Evolutionary conservation across 1,284 basidiomycete genomes (phyloP).

Genomic region (Ganoderma resinaceum): DNA sequence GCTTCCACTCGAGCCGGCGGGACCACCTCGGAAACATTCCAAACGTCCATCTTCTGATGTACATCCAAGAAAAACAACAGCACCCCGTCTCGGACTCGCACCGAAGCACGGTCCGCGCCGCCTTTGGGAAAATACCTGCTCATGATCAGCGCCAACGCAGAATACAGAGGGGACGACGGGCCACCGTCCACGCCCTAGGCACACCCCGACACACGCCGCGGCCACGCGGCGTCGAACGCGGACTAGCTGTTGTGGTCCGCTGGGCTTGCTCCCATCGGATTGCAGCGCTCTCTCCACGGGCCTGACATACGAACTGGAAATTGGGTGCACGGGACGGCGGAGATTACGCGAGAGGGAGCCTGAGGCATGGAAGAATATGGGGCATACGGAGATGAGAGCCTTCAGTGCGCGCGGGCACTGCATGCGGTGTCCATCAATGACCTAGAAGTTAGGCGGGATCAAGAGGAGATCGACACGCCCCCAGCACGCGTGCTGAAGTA

Average conservation of each 20-base stretch:
- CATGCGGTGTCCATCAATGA: not conserved
- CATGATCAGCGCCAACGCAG: not conserved
- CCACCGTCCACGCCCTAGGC: not conserved
- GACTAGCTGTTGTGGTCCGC: not conserved
- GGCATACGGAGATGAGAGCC: not conserved
- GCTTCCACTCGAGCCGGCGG: not conserved
- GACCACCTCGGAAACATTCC: not conserved
- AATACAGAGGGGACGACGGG: not conserved
- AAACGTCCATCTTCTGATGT: not conserved
- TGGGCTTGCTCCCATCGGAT: not conserved
- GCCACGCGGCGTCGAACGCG: not conserved
- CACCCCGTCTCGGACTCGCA: not conserved
- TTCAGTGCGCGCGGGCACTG: not conserved
- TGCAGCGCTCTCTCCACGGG: not conserved
- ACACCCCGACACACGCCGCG: conserved; percentile 1
- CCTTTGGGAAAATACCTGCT: not conserved
- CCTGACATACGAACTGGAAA: not conserved
- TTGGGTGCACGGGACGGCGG: not conserved
- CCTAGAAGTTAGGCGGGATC: not conserved
- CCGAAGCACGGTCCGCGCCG: not conserved
- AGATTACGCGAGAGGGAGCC: conserved; percentile 10
- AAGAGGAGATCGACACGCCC: not conserved
- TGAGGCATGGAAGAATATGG: not conserved
- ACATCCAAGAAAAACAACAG: not conserved
- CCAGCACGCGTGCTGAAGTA: not conserved